Evolutionary conservation across 345 rosid species (phyloP).

Genomic region (Rhizophora mangle): DNA sequence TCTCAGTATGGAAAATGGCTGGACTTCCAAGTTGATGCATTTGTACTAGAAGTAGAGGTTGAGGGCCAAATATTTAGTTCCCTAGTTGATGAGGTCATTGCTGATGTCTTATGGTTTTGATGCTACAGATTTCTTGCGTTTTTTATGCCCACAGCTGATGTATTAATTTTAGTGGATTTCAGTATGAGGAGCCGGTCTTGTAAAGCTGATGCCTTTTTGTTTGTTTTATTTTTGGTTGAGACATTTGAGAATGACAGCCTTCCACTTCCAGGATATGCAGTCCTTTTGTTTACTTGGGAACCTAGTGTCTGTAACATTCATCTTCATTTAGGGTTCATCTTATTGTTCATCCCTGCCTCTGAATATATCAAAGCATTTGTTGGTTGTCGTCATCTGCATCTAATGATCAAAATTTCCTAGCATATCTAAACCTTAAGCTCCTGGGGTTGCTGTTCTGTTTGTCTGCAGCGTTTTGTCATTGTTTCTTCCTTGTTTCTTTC

Average conservation of each 20-base stretch:
- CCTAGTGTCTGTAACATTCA: slow-evolving; percentile 7
- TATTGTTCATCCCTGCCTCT: slow-evolving; percentile 11
- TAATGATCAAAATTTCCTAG: no score
- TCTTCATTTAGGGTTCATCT: neutral
- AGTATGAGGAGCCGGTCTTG: neutral
- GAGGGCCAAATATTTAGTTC: slow-evolving; percentile 49
- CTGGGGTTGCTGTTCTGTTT: no score
- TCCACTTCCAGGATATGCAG: neutral
- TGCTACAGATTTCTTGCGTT: neutral
- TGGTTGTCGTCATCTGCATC: neutral
- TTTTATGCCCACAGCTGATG: no score
- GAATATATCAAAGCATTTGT: slow-evolving; percentile 5
- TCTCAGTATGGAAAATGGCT: slow-evolving; percentile 74
- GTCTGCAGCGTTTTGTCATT: no score
- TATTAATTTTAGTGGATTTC: neutral
- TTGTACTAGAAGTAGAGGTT: slow-evolving; percentile 52
- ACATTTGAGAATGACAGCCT: neutral
- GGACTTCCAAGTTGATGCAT: slow-evolving; percentile 67
- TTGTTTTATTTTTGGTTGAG: no score
- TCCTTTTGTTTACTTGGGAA: neutral
- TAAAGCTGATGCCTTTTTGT: neutral
- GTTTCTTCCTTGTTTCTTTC: no score
- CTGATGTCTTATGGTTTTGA: slow-evolving; percentile 38
- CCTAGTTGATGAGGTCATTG: slow-evolving; percentile 63
- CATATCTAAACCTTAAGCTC: no score